Percentiles rank a stretch among this genome's conserved stretches.
Evolutionary conservation across 139 green algal genomes (phyloP).

Genomic region (Yamagishiella unicocca): DNA sequence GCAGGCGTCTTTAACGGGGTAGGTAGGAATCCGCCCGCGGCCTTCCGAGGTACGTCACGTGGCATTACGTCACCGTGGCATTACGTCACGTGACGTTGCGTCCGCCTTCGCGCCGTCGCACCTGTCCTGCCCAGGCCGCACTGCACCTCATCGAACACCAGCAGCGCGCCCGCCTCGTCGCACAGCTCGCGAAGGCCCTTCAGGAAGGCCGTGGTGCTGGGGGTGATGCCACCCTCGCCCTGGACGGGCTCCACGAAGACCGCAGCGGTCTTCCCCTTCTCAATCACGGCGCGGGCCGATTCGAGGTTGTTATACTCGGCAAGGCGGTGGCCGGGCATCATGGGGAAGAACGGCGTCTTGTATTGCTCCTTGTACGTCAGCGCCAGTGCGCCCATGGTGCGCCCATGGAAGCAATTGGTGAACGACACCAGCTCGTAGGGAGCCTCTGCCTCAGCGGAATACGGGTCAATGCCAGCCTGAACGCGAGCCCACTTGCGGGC

Average conservation of each 20-base stretch:
- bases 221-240: slow-evolving; percentile 92
- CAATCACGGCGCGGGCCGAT: slow-evolving; percentile 71
- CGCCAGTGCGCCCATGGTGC: slow-evolving; percentile 96
- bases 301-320: slow-evolving; percentile 85
- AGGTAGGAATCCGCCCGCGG: too few species aligned
- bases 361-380: slow-evolving; percentile 98
- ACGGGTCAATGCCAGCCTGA: slow-evolving; percentile 79
- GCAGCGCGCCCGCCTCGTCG: slow-evolving; percentile 92
- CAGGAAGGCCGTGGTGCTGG: slow-evolving; percentile 76
- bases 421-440: slow-evolving; percentile 96
- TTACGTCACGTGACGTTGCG: too few species aligned
- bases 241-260: slow-evolving; percentile 99
- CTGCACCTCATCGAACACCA: slow-evolving; percentile 97
- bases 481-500: slow-evolving; percentile 93
- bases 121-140: slow-evolving; percentile 69
- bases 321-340: slow-evolving; percentile 85
- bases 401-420: slow-evolving; percentile 95
- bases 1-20: too few species aligned
- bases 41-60: too few species aligned
- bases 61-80: too few species aligned
- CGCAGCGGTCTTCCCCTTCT: slow-evolving; percentile 88
- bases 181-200: slow-evolving; percentile 90
- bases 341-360: slow-evolving; percentile 95
- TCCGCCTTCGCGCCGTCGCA: slow-evolving; percentile 23
- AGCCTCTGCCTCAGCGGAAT: slow-evolving; percentile 68